Base-by-base conservation (phyloP, 164 flowering plant genomes). In the Vitis cinerea region DNA sequence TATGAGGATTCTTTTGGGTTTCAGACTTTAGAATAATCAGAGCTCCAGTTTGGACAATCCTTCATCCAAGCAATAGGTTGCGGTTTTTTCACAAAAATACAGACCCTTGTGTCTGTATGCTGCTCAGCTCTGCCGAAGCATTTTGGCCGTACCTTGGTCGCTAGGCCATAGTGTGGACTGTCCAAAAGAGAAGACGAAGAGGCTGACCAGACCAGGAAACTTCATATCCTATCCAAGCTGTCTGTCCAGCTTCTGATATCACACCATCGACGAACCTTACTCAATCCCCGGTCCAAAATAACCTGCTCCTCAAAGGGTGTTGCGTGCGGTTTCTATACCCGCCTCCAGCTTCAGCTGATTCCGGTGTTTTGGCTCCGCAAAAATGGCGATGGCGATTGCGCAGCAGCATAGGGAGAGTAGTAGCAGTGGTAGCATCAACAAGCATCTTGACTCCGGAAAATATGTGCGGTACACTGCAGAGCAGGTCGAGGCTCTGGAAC, bases 401-500 rank as follows among this genome's bases (percentile, higher is more conserved):
- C 86, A 83, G 8, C 93, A 85, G 8, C 93, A 85, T 56, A 82
- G 92, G 60, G 96, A 87, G 73, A 81, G 75, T 19, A 72, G 82
- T 66, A 83, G 92, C 71, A 81, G 90, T 51, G 87, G 89, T 1
- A 73, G 87, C 76, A 72, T 76, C 49, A 81, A 49, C 73, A 86
- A 74, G 74, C 88, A 83, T 68, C 78, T 84, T 1, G 94, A 85
- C 50, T 8, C 63, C n/a, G 92, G 94, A 9, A 90, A 90, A 69
- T 88, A 90, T 75, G 94, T 90, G 12, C 65, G 94, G 50, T 90
- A 90, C 80, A 90, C 90, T 0, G 68, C 87, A 8, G 94, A 90
- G 75, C 94, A 90, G 72, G 90, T 90, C 9, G 94, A 90, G 57
- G 94, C 94, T 49, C 81, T 90, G 15, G 94, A 90, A 67, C 64